Conservation (phyloP, 116 monocot genomes). For the Iris pallida region DNA sequence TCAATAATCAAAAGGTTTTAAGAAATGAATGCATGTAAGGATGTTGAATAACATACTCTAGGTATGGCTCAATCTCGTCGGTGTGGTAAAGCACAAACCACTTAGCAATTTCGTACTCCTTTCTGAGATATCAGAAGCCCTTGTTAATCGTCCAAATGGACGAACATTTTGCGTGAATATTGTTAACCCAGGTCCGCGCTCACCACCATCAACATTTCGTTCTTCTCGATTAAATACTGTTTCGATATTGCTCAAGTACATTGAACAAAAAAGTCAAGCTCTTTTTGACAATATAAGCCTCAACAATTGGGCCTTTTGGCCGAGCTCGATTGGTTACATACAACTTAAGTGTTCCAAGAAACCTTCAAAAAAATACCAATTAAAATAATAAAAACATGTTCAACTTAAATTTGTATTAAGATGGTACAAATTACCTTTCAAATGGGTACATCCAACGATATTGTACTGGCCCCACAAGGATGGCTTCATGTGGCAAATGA, state of each 20-base stretch:
- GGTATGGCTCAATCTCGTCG: too few species aligned
- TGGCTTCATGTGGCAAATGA: constrained; percentile 10
- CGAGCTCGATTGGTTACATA: background rate
- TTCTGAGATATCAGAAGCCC: too few species aligned
- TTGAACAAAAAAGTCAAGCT: background rate
- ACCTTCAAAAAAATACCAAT: background rate
- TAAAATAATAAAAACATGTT: background rate
- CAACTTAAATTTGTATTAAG: background rate
- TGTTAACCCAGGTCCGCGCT: background rate
- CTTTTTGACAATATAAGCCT: background rate
- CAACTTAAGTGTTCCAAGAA: background rate
- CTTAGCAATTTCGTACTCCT: too few species aligned
- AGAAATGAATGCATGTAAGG: background rate
- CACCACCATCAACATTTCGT: background rate
- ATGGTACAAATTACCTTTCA: background rate
- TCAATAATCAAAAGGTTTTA: background rate
- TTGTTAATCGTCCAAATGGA: too few species aligned
- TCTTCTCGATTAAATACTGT: background rate
- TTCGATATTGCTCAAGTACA: too few species aligned
- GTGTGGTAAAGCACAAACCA: too few species aligned
- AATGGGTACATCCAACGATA: constrained; percentile 19
- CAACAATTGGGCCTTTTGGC: background rate
- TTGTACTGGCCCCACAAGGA: constrained; percentile 7
- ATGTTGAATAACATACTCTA: too few species aligned
- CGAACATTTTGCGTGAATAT: too few species aligned